These are phyloP conservation scores for Apiospora aurea DNA, from an alignment of 2,329 filamentous ascomycete species.

Conservation along the genomic window DNA sequence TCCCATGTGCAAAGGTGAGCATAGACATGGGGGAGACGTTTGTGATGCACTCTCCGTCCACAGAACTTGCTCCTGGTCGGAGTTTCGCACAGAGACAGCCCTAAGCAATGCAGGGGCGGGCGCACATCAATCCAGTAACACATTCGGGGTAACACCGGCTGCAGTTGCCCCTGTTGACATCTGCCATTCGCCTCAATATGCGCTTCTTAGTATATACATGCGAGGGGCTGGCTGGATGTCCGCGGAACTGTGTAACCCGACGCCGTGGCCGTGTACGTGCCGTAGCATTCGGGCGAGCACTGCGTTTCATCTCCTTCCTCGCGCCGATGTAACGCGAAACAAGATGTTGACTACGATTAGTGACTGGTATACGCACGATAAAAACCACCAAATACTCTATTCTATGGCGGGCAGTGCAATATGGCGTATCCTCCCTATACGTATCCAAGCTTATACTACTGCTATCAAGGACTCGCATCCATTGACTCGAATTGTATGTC, in stretches of 20 bases:
- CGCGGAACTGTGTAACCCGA: neutral
- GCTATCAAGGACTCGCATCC: neutral
- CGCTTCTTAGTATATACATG: slow-evolving; percentile 7
- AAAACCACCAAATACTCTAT: neutral
- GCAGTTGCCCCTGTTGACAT: neutral
- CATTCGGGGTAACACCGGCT: neutral
- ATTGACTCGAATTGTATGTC: neutral
- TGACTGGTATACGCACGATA: neutral
- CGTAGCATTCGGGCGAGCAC: neutral
- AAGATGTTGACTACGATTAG: neutral
- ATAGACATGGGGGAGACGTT: neutral
- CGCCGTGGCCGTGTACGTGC: neutral
- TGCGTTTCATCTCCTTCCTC: neutral
- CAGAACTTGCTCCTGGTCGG: neutral
- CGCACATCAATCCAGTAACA: neutral
- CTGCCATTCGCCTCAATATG: slow-evolving; percentile 11
- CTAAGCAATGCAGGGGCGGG: neutral
- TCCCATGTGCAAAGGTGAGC: neutral
- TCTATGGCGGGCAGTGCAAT: neutral
- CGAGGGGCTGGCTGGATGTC: neutral
- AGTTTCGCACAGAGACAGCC: neutral
- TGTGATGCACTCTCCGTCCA: neutral
- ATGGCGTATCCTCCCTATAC: neutral
- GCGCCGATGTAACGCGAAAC: too few species aligned
- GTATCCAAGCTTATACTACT: neutral